Percentiles rank a stretch among this genome's conserved stretches.
phyloP scores from a whole-genome alignment of 2,329 filamentous ascomycete genomes.

The Beauveria pseudobassiana region DNA sequence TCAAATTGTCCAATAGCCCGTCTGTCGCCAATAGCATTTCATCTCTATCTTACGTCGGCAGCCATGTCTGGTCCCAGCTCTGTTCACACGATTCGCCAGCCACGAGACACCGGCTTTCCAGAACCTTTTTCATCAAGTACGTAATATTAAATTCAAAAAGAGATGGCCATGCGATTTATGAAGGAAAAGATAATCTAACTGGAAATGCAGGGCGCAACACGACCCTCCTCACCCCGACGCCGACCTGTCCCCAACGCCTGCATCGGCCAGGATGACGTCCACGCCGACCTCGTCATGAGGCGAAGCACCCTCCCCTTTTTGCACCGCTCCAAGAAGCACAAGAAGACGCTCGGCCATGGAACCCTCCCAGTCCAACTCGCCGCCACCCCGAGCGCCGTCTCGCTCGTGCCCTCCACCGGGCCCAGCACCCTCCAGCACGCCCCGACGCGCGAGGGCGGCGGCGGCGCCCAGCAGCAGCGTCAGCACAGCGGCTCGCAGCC shows the following conservation, averaged over 20 bases:
- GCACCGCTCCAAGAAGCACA: constrained; percentile 29
- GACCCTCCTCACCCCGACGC: constrained; percentile 55
- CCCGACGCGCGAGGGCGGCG: constrained; percentile 10
- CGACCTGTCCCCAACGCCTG: constrained; percentile 47
- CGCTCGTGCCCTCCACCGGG: constrained; percentile 18
- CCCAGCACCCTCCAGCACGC: constrained; percentile 16
- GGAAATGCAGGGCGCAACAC: constrained; percentile 44
- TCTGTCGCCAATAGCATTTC: not conserved
- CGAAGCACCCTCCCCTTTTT: constrained; percentile 39
- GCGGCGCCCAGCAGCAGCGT: constrained; percentile 17
- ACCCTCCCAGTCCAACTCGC: constrained; percentile 30
- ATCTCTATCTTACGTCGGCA: not conserved
- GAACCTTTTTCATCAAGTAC: constrained; percentile 41
- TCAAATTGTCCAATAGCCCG: not conserved
- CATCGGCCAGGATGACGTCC: constrained; percentile 48
- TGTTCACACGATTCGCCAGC: constrained; percentile 13
- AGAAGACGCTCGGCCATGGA: constrained; percentile 39
- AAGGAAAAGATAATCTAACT: not conserved
- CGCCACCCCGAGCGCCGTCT: constrained; percentile 25
- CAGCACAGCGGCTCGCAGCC: constrained; percentile 10
- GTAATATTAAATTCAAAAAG: not conserved
- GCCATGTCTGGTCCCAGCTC: not conserved
- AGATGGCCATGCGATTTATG: not conserved
- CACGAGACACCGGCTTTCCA: constrained; percentile 44
- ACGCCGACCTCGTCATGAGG: constrained; percentile 32